Base-by-base conservation (phyloP, 176 grass and related monocot species). In the Eleusine coracana region DNA sequence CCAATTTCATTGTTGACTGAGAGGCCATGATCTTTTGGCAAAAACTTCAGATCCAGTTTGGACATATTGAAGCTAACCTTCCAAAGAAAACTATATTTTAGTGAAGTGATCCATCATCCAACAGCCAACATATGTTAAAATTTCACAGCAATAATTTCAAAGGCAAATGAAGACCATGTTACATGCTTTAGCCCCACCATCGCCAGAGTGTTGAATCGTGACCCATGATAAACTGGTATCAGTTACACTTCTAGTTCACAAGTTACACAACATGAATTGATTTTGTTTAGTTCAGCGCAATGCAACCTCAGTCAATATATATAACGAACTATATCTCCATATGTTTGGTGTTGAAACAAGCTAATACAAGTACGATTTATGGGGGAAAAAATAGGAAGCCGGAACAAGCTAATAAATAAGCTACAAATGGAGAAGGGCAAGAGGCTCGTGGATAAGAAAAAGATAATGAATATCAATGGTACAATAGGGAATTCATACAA, bases 51-150 rank as follows among this genome's bases (percentile, higher is more conserved):
- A 91, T 95, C 96, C 77, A 98, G 80, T 78, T 95, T 94, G 85
- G 84, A 82, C 87, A 95, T 93, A 85, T 90, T 98, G 92, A 98
- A 98, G 91, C 90, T 95, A 95, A 98, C 92, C 96, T 98, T 98
- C 89, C 87, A 95, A 91, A 89, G 76, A 91, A 95, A 98, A 95
- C 61, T 86, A 67, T 66, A 91, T 93, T 91, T 95, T 88, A 90
- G 91, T 88, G 67, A 91, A 89, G 85, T 27, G 46, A 34, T 34
- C 31, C 31, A 34, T 84, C 89, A 81, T 72, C 52, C 28, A 49
- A 82, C 10, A 80, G 10, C 55, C 51, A 70, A 77, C 46, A 65
- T 59, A 69, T 46, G 39, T 65, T 77, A 55, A 58, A 82, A 64
- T 7, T 62, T 64, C 13, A 75, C 39, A 56, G 27, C 75, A 83